Evolutionary conservation across 2,329 filamentous ascomycete genomes (phyloP), one percentile per base, ranked within the genome.

Genomic region (Aspergillus vadensis): DNA sequence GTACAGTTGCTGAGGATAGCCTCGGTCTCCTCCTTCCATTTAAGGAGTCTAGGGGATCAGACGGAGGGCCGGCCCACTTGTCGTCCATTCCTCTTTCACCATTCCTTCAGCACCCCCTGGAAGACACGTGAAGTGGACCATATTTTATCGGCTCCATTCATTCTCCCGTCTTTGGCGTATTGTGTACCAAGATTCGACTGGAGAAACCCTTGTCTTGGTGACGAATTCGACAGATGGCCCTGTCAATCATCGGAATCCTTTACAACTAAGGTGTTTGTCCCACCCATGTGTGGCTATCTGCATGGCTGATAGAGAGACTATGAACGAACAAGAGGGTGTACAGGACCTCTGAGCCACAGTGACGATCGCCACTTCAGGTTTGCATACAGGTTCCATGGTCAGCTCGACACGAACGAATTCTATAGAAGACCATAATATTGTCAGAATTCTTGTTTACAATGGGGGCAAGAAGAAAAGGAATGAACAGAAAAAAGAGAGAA

Each of bases 181-280:
- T 14, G 32, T 36, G 32, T 64, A 67, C 64, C 66, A 68, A 68
- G 63, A 65, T 67, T 67, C 55, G 52, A 43, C 63, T 56, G 57
- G 63, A 62, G 63, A 62, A 65, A 60, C 57, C 57, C 41, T 55
- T 60, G 51, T 48, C 43, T 32, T 55, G 44, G 61, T 63, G 59
- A 60, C 52, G 51, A 63, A 61, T 61, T 38, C 53, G 63, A 59
- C 48, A 57, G 41, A 57, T 47, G 49, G 32, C 54, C 57, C 58
- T 49, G 49, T 53, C 48, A 38, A 47, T 51, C 49, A 47, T 47
- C 53, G 6, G 2, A 27, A 32, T 55, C 23, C n/a, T 32, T 36
- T 47, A 32, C 53, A 8, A 27, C 41, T 44, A 44, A 14, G 14
- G 17, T 36, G 32, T 47, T 15, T 47, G 53, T 55, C 43, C 53